Percentiles rank a stretch among this genome's conserved stretches.
Evolutionary conservation across 2,329 filamentous ascomycete genomes (phyloP).

Genomic region (Canariomyces notabilis): DNA sequence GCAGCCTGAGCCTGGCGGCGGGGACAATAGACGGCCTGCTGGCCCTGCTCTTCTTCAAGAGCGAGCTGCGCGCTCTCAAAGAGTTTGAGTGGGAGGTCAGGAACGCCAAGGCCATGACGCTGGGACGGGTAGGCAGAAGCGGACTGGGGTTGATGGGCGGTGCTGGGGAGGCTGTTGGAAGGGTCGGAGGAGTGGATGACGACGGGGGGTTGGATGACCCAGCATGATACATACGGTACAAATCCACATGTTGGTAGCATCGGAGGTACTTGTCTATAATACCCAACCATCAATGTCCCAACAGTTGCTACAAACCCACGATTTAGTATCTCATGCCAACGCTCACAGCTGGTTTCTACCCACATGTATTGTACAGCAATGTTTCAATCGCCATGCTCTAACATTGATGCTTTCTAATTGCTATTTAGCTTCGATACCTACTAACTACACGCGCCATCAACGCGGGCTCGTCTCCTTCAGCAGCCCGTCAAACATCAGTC

Average conservation of each 20-base stretch:
- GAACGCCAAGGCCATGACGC: conserved; percentile 50
- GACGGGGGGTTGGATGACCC: background rate
- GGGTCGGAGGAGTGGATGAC: background rate
- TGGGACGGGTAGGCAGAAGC: background rate
- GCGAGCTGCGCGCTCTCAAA: conserved; percentile 73
- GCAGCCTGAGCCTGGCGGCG: conserved; percentile 68
- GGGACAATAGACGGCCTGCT: conserved; percentile 83
- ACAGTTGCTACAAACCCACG: too few relatives aligned
- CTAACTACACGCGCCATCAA: conserved; percentile 11
- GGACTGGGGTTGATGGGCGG: background rate
- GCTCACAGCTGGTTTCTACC: background rate
- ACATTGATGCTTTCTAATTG: conserved; percentile 8
- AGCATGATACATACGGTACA: background rate
- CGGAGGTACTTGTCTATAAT: too few relatives aligned
- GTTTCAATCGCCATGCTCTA: background rate
- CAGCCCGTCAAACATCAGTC: background rate
- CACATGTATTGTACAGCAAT: background rate
- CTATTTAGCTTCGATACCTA: conserved; percentile 6
- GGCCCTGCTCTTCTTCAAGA: conserved; percentile 78
- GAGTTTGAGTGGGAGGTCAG: conserved; percentile 93
- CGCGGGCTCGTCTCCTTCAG: background rate
- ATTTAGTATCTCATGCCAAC: too few relatives aligned
- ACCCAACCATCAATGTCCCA: too few relatives aligned
- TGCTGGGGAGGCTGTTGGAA: background rate
- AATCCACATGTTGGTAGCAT: background rate